phyloP scores from a whole-genome alignment of 768 basidiomycete genomes.

The Pleurotus eryngii region DNA sequence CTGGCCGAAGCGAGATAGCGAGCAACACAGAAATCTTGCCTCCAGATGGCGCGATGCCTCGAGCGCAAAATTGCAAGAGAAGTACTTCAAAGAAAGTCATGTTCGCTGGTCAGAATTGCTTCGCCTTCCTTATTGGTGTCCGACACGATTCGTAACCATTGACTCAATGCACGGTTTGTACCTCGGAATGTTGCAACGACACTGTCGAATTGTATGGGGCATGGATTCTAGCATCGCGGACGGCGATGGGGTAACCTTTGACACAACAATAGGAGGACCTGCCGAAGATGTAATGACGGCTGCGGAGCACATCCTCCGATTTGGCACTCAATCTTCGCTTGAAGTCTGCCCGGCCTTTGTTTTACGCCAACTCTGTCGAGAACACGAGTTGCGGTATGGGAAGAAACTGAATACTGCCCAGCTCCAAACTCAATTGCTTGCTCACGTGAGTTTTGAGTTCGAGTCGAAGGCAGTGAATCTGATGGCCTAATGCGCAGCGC shows the following conservation, averaged over 20 bases:
- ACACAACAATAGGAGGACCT: not conserved
- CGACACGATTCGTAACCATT: slow-evolving; percentile 20
- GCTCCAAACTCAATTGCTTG: not conserved
- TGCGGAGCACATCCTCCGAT: not conserved
- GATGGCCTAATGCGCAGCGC: not conserved
- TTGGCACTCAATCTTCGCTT: not conserved
- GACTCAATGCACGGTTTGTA: slow-evolving; percentile 36
- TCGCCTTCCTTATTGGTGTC: slow-evolving; percentile 31
- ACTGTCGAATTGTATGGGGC: slow-evolving; percentile 19
- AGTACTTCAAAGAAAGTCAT: slow-evolving; percentile 16
- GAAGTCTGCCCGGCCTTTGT: not conserved
- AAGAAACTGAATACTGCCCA: not conserved
- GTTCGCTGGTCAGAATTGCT: slow-evolving; percentile 26
- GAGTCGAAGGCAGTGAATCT: not conserved
- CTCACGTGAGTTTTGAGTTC: not conserved
- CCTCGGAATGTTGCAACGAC: slow-evolving; percentile 23
- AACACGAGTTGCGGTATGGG: not conserved
- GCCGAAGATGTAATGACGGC: not conserved
- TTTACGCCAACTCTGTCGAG: not conserved
- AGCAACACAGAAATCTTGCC: slow-evolving; percentile 14
- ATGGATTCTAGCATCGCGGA: slow-evolving; percentile 11
- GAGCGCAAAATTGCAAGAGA: not conserved
- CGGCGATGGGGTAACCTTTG: slow-evolving; percentile 2
- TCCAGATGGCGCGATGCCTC: slow-evolving; percentile 14
- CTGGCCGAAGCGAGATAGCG: slow-evolving; percentile 12